phyloP scores from a whole-genome alignment of 2,329 filamentous ascomycete species.

The Chrysoporthe cubensis region DNA sequence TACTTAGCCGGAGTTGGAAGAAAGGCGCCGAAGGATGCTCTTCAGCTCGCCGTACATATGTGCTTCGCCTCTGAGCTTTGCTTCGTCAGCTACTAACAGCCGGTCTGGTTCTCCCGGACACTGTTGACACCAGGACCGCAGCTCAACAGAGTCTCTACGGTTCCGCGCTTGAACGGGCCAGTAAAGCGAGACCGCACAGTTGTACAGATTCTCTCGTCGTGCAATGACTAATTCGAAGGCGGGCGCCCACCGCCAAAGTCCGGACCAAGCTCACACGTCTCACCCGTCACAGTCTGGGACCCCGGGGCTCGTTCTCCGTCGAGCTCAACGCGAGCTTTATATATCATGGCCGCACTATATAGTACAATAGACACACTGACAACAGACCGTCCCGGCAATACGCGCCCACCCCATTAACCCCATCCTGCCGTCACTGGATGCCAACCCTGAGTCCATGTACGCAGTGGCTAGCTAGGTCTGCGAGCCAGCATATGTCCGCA shows the following conservation, averaged over 20 bases:
- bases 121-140: too few relatives aligned
- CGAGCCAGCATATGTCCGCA: not conserved
- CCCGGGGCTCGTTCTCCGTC: not conserved
- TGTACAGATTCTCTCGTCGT: too few relatives aligned
- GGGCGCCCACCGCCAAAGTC: not conserved
- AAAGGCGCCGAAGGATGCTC: too few relatives aligned
- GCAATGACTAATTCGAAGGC: too few relatives aligned
- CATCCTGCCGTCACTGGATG: not conserved
- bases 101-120: too few relatives aligned
- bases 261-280: not conserved
- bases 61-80: too few relatives aligned
- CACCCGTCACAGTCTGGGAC: not conserved
- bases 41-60: too few relatives aligned
- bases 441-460: not conserved
- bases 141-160: too few relatives aligned
- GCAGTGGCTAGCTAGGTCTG: not conserved
- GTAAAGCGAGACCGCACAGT: too few relatives aligned
- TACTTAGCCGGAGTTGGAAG: too few relatives aligned
- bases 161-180: too few relatives aligned
- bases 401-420: not conserved
- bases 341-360: constrained; percentile 3
- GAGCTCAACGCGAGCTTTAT: not conserved
- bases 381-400: not conserved
- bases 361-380: constrained; percentile 6
- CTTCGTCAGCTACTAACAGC: too few relatives aligned